phyloP scores from a whole-genome alignment of 2,329 filamentous ascomycete genomes.

The Plenodomus tracheiphilus region DNA sequence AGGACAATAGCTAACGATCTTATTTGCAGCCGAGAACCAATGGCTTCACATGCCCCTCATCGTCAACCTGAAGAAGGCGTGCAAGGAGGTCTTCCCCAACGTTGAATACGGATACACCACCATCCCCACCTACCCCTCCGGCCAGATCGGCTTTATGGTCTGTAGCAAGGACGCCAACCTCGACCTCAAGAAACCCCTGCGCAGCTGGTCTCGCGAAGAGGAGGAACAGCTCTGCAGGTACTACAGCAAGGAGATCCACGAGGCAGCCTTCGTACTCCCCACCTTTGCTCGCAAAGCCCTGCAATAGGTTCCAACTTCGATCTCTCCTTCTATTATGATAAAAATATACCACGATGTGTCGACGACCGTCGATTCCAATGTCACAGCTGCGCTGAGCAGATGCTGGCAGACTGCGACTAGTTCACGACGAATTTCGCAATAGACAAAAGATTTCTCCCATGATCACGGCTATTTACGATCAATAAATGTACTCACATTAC shows the following conservation, averaged over 20 bases:
- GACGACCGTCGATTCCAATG: slow-evolving; percentile 26
- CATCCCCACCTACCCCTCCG: slow-evolving; percentile 97
- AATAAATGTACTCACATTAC: not conserved
- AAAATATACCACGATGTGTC: slow-evolving; percentile 40
- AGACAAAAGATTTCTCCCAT: slow-evolving; percentile 1
- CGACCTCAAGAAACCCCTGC: slow-evolving; percentile 83
- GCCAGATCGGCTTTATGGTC: slow-evolving; percentile 99
- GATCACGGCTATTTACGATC: not conserved
- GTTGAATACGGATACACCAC: slow-evolving; percentile 99
- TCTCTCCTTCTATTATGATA: slow-evolving; percentile 21
- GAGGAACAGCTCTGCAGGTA: slow-evolving; percentile 93
- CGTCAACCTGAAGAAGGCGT: slow-evolving; percentile 92
- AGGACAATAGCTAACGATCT: slow-evolving; percentile 28
- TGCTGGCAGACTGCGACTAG: not conserved
- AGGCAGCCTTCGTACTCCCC: slow-evolving; percentile 89
- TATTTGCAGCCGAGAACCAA: slow-evolving; percentile 84
- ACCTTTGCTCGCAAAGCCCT: slow-evolving; percentile 84
- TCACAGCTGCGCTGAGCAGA: slow-evolving; percentile 1
- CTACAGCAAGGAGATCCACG: slow-evolving; percentile 97
- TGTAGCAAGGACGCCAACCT: slow-evolving; percentile 91
- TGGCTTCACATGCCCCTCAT: slow-evolving; percentile 97
- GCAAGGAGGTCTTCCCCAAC: slow-evolving; percentile 94
- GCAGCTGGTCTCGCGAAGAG: slow-evolving; percentile 80
- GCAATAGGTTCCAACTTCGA: slow-evolving; percentile 35
- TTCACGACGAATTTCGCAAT: not conserved